Evolutionary conservation across 2,329 filamentous ascomycete genomes (phyloP).

Genomic region (Sporothrix humicola): DNA sequence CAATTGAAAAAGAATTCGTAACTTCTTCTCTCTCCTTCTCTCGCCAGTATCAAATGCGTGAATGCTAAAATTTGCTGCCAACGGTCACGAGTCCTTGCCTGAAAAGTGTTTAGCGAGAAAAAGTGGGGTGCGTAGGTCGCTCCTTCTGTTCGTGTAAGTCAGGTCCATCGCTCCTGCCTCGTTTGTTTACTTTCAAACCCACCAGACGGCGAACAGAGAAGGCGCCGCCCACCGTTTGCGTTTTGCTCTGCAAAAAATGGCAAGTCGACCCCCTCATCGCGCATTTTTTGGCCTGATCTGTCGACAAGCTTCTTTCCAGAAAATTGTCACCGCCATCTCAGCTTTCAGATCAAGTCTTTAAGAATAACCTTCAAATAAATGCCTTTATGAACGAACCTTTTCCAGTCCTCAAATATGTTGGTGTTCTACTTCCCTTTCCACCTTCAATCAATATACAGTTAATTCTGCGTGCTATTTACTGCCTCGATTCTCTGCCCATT

Average conservation of each 20-base stretch:
- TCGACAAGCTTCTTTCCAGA: neutral
- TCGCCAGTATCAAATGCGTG: neutral
- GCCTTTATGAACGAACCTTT: neutral
- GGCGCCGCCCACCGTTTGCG: slow-evolving; percentile 14
- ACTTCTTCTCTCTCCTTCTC: neutral
- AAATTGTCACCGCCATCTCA: neutral
- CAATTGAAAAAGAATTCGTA: slow-evolving; percentile 6
- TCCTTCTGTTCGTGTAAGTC: slow-evolving; percentile 17
- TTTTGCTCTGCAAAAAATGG: neutral
- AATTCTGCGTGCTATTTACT: no score
- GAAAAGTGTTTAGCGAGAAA: neutral
- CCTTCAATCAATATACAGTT: no score
- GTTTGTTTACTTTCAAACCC: slow-evolving; percentile 15
- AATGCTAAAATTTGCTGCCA: neutral
- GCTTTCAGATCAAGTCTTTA: neutral
- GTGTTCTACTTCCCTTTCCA: no score
- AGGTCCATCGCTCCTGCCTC: slow-evolving; percentile 7
- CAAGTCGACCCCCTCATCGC: neutral
- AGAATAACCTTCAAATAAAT: neutral
- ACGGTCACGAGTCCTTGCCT: neutral
- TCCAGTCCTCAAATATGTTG: neutral
- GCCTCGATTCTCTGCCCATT: no score
- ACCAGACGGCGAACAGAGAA: neutral
- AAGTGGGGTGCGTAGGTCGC: slow-evolving; percentile 10
- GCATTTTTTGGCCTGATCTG: neutral